A percentile compares a stretch with the other conserved stretches of the same genome.
phyloP scores from a whole-genome alignment of 1,284 basidiomycete genomes.

The Exsudoporus floridanus region DNA sequence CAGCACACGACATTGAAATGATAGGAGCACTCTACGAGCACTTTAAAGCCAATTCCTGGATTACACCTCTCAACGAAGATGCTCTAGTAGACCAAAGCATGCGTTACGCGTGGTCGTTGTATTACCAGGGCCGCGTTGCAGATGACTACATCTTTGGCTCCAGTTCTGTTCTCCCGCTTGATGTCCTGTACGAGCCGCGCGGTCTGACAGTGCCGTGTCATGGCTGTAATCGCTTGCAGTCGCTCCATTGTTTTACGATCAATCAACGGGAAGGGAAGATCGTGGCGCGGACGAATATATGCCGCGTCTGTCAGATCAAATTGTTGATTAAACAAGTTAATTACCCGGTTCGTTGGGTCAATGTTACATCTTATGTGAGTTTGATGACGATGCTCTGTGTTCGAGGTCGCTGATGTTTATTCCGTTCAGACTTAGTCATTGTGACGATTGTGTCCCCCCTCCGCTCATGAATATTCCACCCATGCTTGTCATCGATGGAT shows the following conservation, averaged over 20 bases:
- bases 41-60: conserved; percentile 35
- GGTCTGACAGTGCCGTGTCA: conserved; percentile 26
- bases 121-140: conserved; percentile 26
- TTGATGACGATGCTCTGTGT: not conserved
- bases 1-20: conserved; percentile 43
- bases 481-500: not conserved
- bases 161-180: conserved; percentile 27
- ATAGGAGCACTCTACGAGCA: conserved; percentile 39
- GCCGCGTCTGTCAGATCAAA: conserved; percentile 36
- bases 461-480: not conserved
- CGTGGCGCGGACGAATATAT: conserved; percentile 26
- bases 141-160: conserved; percentile 30
- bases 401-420: conserved; percentile 9
- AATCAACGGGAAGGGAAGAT: conserved; percentile 15
- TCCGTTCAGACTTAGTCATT: conserved; percentile 9
- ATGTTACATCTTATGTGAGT: conserved; percentile 16
- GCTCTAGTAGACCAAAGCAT: conserved; percentile 26
- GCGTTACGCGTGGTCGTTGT: conserved; percentile 31
- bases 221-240: conserved; percentile 31
- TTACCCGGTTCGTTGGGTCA: conserved; percentile 25
- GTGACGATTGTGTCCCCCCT: not conserved
- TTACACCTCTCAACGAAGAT: conserved; percentile 21
- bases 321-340: conserved; percentile 26
- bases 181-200: conserved; percentile 27
- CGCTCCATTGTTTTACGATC: conserved; percentile 28